Evolutionary conservation across 495 filamentous ascomycete genomes (phyloP).

Genomic region (Neurospora terricola): DNA sequence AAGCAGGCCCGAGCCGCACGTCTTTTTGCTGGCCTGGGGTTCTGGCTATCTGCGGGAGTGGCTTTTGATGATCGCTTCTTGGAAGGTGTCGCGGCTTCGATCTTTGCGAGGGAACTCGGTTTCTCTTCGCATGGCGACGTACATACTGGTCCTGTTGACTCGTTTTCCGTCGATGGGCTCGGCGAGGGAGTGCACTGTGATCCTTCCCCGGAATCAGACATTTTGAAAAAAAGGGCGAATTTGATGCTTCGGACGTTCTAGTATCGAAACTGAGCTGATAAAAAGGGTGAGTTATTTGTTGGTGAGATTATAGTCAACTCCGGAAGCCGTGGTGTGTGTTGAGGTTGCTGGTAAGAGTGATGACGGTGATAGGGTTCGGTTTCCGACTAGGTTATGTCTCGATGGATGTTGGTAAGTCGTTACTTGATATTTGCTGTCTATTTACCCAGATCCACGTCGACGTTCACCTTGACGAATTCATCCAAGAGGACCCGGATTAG

Average conservation of each 20-base stretch:
- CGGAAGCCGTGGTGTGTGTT: not conserved
- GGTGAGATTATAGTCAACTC: not conserved
- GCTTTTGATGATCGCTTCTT: constrained; percentile 25
- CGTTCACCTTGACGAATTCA: not conserved
- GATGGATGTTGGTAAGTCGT: not conserved
- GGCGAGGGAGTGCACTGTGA: not conserved
- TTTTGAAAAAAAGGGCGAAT: not conserved
- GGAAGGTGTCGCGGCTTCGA: constrained; percentile 12
- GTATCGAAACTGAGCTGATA: not conserved
- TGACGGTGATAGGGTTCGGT: not conserved
- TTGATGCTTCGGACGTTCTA: not conserved
- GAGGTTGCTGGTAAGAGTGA: not conserved
- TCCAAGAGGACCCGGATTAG: not conserved
- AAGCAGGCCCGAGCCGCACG: constrained; percentile 82
- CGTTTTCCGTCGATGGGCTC: not conserved
- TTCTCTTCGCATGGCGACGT: constrained; percentile 2
- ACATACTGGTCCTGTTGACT: not conserved
- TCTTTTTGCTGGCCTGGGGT: constrained; percentile 48
- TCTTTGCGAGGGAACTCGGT: constrained; percentile 1
- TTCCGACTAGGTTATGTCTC: not conserved
- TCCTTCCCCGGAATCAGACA: not conserved
- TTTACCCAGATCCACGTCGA: not conserved
- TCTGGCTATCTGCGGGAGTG: constrained; percentile 16
- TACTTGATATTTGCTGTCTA: not conserved
- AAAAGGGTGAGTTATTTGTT: not conserved